Conservation (phyloP, 306 rosid species). For the Astragalus membranaceus region DNA sequence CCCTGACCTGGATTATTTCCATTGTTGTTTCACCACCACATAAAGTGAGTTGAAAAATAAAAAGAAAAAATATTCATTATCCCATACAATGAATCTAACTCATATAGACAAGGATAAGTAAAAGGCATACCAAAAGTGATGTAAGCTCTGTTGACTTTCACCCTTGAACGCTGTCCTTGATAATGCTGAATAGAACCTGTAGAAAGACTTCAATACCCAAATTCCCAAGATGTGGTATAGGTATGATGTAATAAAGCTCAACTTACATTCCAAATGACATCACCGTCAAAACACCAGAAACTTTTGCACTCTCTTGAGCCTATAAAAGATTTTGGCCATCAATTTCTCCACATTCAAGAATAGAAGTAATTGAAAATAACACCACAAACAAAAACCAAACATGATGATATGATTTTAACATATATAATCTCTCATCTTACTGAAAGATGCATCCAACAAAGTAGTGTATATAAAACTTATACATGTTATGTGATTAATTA, state of each 20-base stretch:
- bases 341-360: constrained; percentile 11
- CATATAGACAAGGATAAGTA: constrained; percentile 8
- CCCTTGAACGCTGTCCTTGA: constrained; percentile 94
- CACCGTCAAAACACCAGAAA: constrained; percentile 83
- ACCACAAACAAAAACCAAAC: constrained; percentile 2
- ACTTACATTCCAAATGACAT: constrained; percentile 93
- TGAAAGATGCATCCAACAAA: not conserved
- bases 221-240: constrained; percentile 6
- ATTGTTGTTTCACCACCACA: not conserved
- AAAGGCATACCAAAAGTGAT: constrained; percentile 80
- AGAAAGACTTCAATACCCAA: constrained; percentile 19
- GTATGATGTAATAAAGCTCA: constrained; percentile 17
- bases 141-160: constrained; percentile 90
- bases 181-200: constrained; percentile 85
- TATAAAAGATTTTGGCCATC: constrained; percentile 30
- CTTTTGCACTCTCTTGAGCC: constrained; percentile 79
- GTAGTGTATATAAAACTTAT: not conserved
- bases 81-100: not conserved
- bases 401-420: not conserved
- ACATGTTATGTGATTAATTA: not conserved
- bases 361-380: constrained; percentile 9
- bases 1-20: not conserved
- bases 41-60: not conserved
- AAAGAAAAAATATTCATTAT: not conserved
- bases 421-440: constrained; percentile 7